Base-by-base conservation (phyloP, 441 rosid genomes). In the Melastoma candidum region DNA sequence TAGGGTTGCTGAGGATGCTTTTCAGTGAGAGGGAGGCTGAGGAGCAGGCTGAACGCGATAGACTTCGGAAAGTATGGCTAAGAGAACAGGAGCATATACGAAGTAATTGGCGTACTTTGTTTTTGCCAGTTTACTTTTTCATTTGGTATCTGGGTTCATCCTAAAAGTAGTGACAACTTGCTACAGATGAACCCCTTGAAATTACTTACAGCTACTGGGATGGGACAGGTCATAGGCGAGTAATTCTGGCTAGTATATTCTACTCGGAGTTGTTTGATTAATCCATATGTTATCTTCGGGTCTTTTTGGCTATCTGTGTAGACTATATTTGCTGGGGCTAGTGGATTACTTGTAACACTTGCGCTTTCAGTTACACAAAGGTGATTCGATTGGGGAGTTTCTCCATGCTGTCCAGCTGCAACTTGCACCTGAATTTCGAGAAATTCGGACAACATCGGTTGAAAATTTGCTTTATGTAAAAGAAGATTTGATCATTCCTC, bases 151-250 rank as follows among this genome's bases (percentile, higher is more conserved):
- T 44, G 4, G 25, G 13, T 46, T 46, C 14, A 43, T 48, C 8
- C 56, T 63, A 56, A 77, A 51, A 13, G 1, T 10, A 8, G 2
- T 49, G 7, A 36, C 32, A 0, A 0, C 12, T 17, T 48, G 41
- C 11, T 10, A 5, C 78, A 93, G 98, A 78, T 60, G 98, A 93
- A 74, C 88, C 97, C 61, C 86, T 93, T 63, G 56, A 84, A 78
- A 93, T 93, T 54, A 93, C 98, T 61, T 93, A 93, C 80, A 93
- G 97, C 67, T 88, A 93, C 68, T 93, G 97, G 97, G 98, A 93
- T 78, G 98, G 98, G 56, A 77, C 95, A 8, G 98, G 97, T 41
- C 98, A 93, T 63, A 84, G 96, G 69, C 76, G 97, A 64, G 92
- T 81, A 65, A 73, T 88, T 68, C 96, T 82, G 82, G 98, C 68